Conservation (phyloP, 75 land plant species). For the Cunninghamia lanceolata region DNA sequence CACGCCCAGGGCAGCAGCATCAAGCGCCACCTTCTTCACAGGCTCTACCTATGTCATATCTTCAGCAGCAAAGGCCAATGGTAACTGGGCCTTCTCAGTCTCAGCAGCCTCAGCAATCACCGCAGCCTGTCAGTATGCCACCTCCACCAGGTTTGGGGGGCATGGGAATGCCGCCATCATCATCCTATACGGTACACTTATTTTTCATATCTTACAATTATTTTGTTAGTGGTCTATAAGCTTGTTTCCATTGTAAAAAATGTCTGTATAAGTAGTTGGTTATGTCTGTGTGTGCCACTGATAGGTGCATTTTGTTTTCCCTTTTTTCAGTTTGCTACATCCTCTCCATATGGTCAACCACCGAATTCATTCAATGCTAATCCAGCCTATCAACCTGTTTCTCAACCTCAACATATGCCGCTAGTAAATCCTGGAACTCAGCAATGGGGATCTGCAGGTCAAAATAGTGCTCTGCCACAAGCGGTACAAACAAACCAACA, state of each 20-base stretch:
- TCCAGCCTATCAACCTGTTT: conserved; percentile 31
- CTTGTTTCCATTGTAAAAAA: background rate
- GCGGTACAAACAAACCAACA: conserved; percentile 17
- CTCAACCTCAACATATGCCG: conserved; percentile 30
- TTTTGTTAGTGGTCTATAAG: background rate
- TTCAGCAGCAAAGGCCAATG: conserved; percentile 27
- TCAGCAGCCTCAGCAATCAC: conserved; percentile 34
- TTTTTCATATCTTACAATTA: background rate
- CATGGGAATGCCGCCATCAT: conserved; percentile 28
- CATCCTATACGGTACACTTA: conserved; percentile 46
- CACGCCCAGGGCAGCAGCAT: conserved; percentile 31
- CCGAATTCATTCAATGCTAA: conserved; percentile 25
- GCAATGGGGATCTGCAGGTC: conserved; percentile 30
- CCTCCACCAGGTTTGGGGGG: conserved; percentile 35
- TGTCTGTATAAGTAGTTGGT: background rate
- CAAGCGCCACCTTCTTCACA: conserved; percentile 41
- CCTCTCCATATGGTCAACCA: conserved; percentile 33
- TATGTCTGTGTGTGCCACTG: background rate
- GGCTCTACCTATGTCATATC: conserved; percentile 26
- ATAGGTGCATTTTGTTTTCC: background rate
- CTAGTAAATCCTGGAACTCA: conserved; percentile 23
- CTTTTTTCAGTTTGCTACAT: conserved; percentile 22
- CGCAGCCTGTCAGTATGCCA: conserved; percentile 18
- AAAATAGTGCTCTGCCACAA: conserved; percentile 20
- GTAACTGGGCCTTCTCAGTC: conserved; percentile 30